Base-by-base conservation (phyloP, 768 basidiomycete genomes). In the Tulasnella sp. region DNA sequence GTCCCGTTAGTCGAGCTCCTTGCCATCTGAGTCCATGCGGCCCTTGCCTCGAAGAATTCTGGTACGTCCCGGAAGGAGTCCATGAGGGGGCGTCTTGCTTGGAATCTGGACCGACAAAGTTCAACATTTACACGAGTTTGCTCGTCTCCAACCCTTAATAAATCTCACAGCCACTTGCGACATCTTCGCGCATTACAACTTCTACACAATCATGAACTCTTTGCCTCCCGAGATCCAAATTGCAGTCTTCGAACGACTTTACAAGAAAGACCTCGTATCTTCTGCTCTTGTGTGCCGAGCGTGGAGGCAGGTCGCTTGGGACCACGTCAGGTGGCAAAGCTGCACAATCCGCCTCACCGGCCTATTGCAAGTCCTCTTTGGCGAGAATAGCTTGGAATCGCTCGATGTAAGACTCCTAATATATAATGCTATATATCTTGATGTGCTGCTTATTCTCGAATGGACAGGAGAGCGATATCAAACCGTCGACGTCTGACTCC, bases 41-140 rank as follows among this genome's bases (percentile, higher is more conserved):
- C n/a, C 73, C 88, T 72, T 72, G 95, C 96, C 88, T 99, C 97
- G 80, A 97, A 96, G 81, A 99, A 89, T 84, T 99, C 97, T 58
- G 97, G 96, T 72, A 98, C 89, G 84, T 99, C 96, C 80, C 85
- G 85, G 81, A 87, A 85, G 38, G 84, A 81, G 79, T 86, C 85
- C 54, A 83, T 81, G 19, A 19, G 36, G 22, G 36, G 42, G 73
- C 36, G 73, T 58, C 17, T 58, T 4, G 42, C 37, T 37, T 52
- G 19, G 29, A 52, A 31, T 37, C 34, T 31, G 45, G 45, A 36
- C 73, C n/a, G 71, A 72, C 38, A 42, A 39, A 70, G 69, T 42
- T 70, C 69, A 70, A 70, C 45, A 72, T 72, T 72, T 72, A 40
- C 40, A 1, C 0, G 17, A 15, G 68, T 70, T 70, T 70, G 68